Conservation (phyloP, 2,329 filamentous ascomycete species). For the Calonectria crousiana region DNA sequence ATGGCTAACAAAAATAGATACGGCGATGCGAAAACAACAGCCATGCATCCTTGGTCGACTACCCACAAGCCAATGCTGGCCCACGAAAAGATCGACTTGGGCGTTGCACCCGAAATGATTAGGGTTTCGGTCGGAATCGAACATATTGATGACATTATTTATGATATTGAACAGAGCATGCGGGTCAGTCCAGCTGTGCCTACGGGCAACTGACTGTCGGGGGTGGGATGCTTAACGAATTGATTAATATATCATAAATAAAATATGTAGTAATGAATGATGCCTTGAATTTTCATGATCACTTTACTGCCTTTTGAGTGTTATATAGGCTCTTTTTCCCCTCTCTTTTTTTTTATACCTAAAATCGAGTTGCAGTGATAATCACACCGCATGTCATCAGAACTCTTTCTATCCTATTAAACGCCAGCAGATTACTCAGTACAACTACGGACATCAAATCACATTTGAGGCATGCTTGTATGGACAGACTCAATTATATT, state of each 20-base stretch:
- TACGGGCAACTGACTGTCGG: neutral
- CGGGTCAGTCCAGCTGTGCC: conserved; percentile 15
- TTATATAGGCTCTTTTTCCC: neutral
- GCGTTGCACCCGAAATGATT: conserved; percentile 88
- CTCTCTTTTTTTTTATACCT: neutral
- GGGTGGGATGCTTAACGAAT: neutral
- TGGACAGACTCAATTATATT: neutral
- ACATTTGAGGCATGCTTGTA: neutral
- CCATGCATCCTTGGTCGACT: conserved; percentile 93
- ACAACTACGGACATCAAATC: neutral
- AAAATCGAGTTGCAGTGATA: neutral
- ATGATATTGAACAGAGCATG: conserved; percentile 82
- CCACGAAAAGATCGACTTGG: conserved; percentile 82
- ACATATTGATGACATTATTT: conserved; percentile 95
- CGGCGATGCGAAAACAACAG: conserved; percentile 91
- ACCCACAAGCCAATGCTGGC: conserved; percentile 93
- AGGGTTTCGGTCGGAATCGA: conserved; percentile 94
- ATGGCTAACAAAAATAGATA: conserved; percentile 80
- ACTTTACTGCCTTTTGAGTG: neutral
- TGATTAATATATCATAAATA: neutral
- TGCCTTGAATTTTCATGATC: neutral
- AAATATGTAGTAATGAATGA: neutral
- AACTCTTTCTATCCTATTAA: neutral
- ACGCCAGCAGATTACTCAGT: neutral
- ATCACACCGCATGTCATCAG: neutral